Evolutionary conservation across 768 basidiomycete genomes (phyloP), one percentile per base, ranked within the genome.

Genomic region (Podaxis sp.): DNA sequence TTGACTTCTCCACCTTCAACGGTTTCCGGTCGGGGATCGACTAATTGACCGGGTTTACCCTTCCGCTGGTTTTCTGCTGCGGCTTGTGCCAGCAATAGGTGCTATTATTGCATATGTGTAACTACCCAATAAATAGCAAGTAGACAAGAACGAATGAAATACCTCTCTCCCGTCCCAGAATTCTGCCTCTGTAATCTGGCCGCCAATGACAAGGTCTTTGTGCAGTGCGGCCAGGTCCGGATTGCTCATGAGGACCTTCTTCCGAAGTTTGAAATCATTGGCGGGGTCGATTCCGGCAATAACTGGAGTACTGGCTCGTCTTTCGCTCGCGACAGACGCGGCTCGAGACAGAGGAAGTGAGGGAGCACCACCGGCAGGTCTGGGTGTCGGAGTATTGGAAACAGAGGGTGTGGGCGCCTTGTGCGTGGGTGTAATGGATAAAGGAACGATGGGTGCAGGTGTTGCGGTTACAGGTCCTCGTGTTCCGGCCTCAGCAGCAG

Each of bases 131-230:
- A 56, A 36, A 62, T 56, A 56, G 52, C 22, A 13, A 64, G 26
- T 38, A 54, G 56, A 50, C 53, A 60, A 64, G 53, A 59, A 60
- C 60, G 66, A 50, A 52, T 22, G 48, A 64, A 71, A 58, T 71
- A 97, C 94, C 84, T 97, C 91, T 70, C 97, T 82, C 36, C 95
- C 94, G 64, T 95, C 95, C 97, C 97, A 99, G 73, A 99, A 99
- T 67, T 99, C 97, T 0, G 86, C 84, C 74, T 99, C 96, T 1
- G 89, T 90, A 33, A 99, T 90, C 66, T 92, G 89, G 10, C 89
- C 87, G 30, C 80, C 80, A 74, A 93, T 86, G 51, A 99, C 97
- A 64, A 99, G 84, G 54, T 96, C 93, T 41, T 87, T 86, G 73
- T 99, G 96, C 49, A 99, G 78, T 11, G 84, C 74, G 20, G 87